Conservation (phyloP, 495 filamentous ascomycete species). For the Corynascus novoguineensis region DNA sequence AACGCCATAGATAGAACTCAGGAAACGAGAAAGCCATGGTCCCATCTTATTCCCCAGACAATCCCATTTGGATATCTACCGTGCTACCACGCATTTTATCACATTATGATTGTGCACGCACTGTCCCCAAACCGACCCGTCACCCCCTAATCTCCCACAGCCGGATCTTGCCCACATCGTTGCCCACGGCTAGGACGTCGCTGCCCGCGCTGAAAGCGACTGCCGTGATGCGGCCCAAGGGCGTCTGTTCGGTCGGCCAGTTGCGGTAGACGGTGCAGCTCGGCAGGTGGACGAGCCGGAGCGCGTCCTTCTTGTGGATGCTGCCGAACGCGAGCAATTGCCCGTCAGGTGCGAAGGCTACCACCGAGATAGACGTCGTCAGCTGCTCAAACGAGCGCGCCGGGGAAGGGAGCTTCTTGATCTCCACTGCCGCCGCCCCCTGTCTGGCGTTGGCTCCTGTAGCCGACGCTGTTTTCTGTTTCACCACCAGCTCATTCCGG, state of each 20-base stretch:
- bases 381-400: slow-evolving; percentile 71
- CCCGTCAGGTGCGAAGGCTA: slow-evolving; percentile 79
- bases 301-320: slow-evolving; percentile 77
- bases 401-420: slow-evolving; percentile 64
- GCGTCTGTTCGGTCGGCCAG: slow-evolving; percentile 90
- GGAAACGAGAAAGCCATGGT: not conserved
- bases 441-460: not conserved
- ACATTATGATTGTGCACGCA: not conserved
- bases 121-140: not conserved
- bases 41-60: not conserved
- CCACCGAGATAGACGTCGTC: slow-evolving; percentile 69
- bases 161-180: slow-evolving; percentile 77
- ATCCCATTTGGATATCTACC: not conserved
- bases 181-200: slow-evolving; percentile 73
- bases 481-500: slow-evolving; percentile 55
- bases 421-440: slow-evolving; percentile 34
- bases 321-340: slow-evolving; percentile 83
- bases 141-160: slow-evolving; percentile 72
- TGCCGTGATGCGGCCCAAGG: slow-evolving; percentile 75
- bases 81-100: not conserved
- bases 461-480: too few relatives aligned
- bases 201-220: slow-evolving; percentile 69
- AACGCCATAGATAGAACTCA: not conserved
- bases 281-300: slow-evolving; percentile 85
- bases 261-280: slow-evolving; percentile 91